Base-by-base conservation (phyloP, 306 rosid genomes). In the Hylodesmum podocarpum region DNA sequence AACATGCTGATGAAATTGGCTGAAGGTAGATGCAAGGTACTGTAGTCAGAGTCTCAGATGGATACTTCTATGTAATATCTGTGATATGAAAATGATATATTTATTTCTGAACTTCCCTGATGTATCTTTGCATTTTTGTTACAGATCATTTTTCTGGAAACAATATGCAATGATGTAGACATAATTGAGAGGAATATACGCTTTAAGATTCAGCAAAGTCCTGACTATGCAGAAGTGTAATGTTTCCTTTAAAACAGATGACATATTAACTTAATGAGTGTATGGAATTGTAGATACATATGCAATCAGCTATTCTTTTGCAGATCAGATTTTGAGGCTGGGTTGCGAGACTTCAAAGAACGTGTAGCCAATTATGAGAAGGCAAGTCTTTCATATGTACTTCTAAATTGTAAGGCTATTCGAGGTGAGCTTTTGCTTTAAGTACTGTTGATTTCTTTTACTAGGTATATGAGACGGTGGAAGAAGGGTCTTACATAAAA, bases 21-120 rank as follows among this genome's bases (percentile, higher is more conserved):
- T 69, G 97, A 96, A 89, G 97, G 97, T 77, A 89, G 93, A 82
- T 96, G 99, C 93, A 93, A 93, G 98, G 98, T 96, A 89, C 70
- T 61, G 57, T 76, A 47, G 54, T 81, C 64, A 18, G 46, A 14
- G 24, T 59, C 67, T 36, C n/a, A 18, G 81, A 63, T 63, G 51
- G 77, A 29, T 69, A 75, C 53, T 13, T 80, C 72, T 73, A 58
- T 75, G 39, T 63, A 58, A 68, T 75, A 58, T 76, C 24, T 65
- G 39, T 84, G 50, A 44, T 58, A 28, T 66, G 70, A 82, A 64
- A 54, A 73, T 78, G 16, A 33, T 37, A 18, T 64, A 8, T 54
- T 41, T 69, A 28, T 51, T 75, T 66, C 50, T 18, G 24, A 70
- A 70, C 69, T 66, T 65, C 36, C 77, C 58, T 80, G 28, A 75